Base-by-base conservation (phyloP, 768 basidiomycete species). In the Neoboletus subvelutipes region DNA sequence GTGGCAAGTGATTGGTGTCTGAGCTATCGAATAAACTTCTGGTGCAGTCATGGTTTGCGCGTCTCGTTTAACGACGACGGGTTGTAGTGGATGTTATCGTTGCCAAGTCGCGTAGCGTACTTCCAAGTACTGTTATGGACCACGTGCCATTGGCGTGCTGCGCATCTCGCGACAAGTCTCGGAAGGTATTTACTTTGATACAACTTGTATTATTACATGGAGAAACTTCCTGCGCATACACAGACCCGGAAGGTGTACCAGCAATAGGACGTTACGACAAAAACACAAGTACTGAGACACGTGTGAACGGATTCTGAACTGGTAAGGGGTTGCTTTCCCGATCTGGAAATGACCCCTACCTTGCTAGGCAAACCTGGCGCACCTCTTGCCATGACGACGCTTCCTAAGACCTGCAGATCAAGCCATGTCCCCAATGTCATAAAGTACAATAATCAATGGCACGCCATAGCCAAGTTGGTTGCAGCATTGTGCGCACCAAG, bases 1-100 rank as follows among this genome's bases (percentile, higher is more conserved):
- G 72, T 97, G 93, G 41, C 87, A 86, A 4, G 92, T 94, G 50
- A 99, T 82, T 31, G 95, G 93, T 0, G 82, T 82, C 66, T 92
- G 85, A n/a, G 89, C 80, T 46, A 98, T 79, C 52, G 82, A 81
- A 71, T 83, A 88, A 7, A 92, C 79, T 79, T 94, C 85, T 46
- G 90, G 89, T 31, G 83, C 72, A 74, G 92, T 83, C 86, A 85
- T 86, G 47, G 26, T 28, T 54, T 29, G 29, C 40, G 39, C 50
- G 56, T 34, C 49, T 29, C 13, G 22, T 37, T 49, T 39, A 34
- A 20, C 29, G 36, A 45, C 20, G 22, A 22, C 34, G 28, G 18
- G 26, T 15, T 31, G n/a, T 17, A 26, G 12, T 41, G 55, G 45
- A 45, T 20, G 47, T 50, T 17, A 34, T 15, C 28, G 34, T 39